Base-by-base conservation (phyloP, 331 rosid genomes). In the Malus hybrid region DNA sequence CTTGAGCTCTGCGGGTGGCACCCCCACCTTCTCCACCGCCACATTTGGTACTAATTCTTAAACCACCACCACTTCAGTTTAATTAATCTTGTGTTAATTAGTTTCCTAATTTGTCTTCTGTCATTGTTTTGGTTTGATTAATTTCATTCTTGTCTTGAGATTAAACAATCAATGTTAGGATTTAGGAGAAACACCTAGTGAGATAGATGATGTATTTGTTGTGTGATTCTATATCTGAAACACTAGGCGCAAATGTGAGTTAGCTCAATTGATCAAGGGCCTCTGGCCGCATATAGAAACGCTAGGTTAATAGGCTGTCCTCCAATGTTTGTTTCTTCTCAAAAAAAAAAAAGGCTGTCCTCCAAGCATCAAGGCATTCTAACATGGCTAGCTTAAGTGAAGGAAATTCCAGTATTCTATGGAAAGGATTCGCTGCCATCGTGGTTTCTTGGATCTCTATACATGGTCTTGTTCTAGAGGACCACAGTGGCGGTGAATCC, bases 21-120 rank as follows among this genome's bases (percentile, higher is more conserved):
- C 89, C 4, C 88, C 89, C 0, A 93, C 98, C 46, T 93, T 86
- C 82, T 36, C 74, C 44, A 88, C 96, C 0, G 96, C 98, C 70
- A 90, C 98, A 48, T 87, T 93, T 65, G 98, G 98, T 93, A 93
- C 56, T 7, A 33, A 20, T 22, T 71, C 31, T 29, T 29, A 34
- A 19, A 59, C 19, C 54, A n/a, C 18, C 19, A 10, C 9, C 61
- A 32, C 19, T 55, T 54, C 39, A 18, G 3, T 71, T 39, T 39
- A 39, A 3, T 32, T 27, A 3, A 52, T 52, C 7, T 29, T 70
- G 7, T 67, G 7, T 36, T 6, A 12, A 12, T 70, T 54, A 50
- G 32, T 16, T 67, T 71, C 29, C 34, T 71, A 33, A 2, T 54
- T 6, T 55, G 42, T 42, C 13, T 61, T 71, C 20, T 33, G 31